phyloP scores from a whole-genome alignment of 169 alveolate species.

The Plasmodium fragile region DNA sequence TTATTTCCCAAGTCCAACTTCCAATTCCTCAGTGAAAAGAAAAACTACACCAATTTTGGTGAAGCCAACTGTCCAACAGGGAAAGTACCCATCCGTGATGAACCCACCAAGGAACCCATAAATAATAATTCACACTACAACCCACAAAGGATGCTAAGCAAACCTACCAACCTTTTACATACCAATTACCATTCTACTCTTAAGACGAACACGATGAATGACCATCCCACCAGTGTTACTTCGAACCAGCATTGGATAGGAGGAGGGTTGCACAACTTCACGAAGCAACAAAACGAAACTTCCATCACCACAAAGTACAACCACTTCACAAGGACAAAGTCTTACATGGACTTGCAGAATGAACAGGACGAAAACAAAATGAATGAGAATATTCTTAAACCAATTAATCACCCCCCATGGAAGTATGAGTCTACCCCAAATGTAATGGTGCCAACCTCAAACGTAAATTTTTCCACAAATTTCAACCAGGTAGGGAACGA shows the following conservation, averaged over 20 bases:
- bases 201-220: neutral
- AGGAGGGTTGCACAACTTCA: neutral
- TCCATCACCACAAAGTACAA: neutral
- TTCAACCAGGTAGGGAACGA: neutral
- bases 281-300: neutral
- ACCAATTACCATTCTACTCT: neutral
- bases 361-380: neutral
- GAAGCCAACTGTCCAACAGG: neutral
- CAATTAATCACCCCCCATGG: neutral
- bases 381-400: neutral
- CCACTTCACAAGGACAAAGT: neutral
- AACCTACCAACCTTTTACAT: neutral
- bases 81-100: neutral
- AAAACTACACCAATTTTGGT: neutral
- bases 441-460: neutral
- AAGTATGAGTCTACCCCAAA: neutral
- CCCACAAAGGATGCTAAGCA: neutral
- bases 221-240: neutral
- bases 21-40: neutral
- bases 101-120: neutral
- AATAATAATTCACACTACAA: neutral
- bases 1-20: neutral
- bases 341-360: neutral
- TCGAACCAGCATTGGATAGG: neutral
- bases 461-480: neutral